Percentiles rank a stretch among this genome's conserved stretches.
Evolutionary conservation across 106 monocot genomes (phyloP).

Genomic region (Dioscorea dumetorum): DNA sequence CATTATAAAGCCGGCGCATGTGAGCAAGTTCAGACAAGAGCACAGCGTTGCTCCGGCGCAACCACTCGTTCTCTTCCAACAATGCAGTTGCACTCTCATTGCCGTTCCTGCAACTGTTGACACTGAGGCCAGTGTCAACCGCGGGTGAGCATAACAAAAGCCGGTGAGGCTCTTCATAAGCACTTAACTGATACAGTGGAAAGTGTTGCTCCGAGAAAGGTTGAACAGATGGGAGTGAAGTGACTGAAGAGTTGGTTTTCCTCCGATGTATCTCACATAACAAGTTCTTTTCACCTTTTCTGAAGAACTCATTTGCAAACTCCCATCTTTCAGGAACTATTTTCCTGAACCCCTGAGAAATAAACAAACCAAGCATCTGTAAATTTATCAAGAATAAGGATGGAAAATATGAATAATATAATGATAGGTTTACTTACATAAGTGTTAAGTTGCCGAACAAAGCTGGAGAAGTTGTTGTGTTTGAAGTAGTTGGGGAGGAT

Average conservation of each 20-base stretch:
- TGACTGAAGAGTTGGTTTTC: constrained; percentile 20
- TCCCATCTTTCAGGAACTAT: constrained; percentile 85
- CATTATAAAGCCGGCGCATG: constrained; percentile 92
- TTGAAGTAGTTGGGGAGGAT: constrained; percentile 83
- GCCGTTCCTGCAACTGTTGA: neutral
- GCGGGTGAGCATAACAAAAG: too few relatives aligned
- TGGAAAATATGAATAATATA: neutral
- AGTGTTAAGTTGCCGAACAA: constrained; percentile 93
- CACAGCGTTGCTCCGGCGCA: constrained; percentile 63
- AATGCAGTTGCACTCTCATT: constrained; percentile 12
- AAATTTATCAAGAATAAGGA: constrained; percentile 5
- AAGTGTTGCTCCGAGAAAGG: neutral
- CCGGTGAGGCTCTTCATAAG: too few relatives aligned
- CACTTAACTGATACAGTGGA: too few relatives aligned
- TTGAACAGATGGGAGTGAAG: neutral
- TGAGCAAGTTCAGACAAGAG: constrained; percentile 74
- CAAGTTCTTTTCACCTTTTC: constrained; percentile 62
- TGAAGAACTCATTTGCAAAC: constrained; percentile 75
- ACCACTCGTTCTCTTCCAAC: constrained; percentile 84
- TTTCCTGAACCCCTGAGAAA: constrained; percentile 61
- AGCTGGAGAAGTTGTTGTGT: constrained; percentile 94
- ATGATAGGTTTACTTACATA: constrained; percentile 27
- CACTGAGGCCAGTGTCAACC: too few relatives aligned
- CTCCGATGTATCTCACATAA: constrained; percentile 72
- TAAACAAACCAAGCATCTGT: neutral